These are phyloP conservation scores for Nitzschia sp. DNA, from an alignment of 108 stramenopile genomes.

Conservation along the genomic window DNA sequence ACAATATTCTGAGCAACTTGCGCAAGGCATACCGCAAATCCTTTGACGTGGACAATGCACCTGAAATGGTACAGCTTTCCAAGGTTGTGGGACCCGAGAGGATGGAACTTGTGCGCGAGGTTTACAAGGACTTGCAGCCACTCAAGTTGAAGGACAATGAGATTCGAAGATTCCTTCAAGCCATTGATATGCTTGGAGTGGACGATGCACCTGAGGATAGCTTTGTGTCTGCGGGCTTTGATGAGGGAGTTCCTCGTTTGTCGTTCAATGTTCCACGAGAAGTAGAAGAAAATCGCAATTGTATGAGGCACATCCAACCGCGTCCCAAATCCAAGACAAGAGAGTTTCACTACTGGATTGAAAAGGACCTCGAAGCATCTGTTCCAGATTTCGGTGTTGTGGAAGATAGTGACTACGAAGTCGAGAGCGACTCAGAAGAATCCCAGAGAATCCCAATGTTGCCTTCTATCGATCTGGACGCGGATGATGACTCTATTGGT, in stretches of 20 bases:
- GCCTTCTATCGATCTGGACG: too few relatives aligned
- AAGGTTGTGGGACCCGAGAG: slow-evolving; percentile 2
- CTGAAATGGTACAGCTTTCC: slow-evolving; percentile 9
- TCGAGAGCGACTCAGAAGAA: slow-evolving; percentile 5
- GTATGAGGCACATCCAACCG: too few relatives aligned
- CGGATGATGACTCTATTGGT: too few relatives aligned
- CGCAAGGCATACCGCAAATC: slow-evolving; percentile 1
- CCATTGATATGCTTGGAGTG: too few relatives aligned
- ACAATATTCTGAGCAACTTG: slow-evolving; percentile 12
- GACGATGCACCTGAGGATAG: too few relatives aligned
- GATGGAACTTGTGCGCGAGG: not conserved
- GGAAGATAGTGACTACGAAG: slow-evolving; percentile 9
- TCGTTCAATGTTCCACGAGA: too few relatives aligned
- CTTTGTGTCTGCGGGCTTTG: too few relatives aligned
- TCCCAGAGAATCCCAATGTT: not conserved
- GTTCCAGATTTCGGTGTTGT: not conserved
- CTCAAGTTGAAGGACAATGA: too few relatives aligned
- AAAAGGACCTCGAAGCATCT: not conserved
- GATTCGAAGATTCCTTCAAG: too few relatives aligned
- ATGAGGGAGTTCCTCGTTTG: too few relatives aligned
- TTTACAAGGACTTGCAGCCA: not conserved
- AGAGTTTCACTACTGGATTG: slow-evolving; percentile 7
- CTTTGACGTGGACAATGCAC: not conserved
- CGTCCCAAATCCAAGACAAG: not conserved
- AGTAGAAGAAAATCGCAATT: too few relatives aligned